phyloP scores from a whole-genome alignment of 78 protist genomes.

The Dictyostelium capitatum region DNA sequence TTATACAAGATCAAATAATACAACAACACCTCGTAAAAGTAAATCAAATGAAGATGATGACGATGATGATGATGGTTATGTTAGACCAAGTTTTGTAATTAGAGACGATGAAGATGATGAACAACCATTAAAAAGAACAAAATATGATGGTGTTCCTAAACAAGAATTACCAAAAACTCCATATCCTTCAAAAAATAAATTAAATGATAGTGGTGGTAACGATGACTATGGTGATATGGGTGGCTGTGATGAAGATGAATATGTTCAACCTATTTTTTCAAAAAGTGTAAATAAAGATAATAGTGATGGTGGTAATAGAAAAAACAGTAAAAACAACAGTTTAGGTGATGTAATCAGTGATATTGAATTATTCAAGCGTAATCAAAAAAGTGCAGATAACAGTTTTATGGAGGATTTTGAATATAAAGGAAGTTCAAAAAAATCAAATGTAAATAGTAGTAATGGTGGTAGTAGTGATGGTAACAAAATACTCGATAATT shows the following conservation, averaged over 20 bases:
- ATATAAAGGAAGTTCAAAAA: neutral
- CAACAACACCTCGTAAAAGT: neutral
- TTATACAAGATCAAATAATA: no score
- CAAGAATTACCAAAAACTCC: slow-evolving; percentile 18
- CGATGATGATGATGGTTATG: neutral
- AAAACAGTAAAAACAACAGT: neutral
- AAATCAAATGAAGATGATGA: neutral
- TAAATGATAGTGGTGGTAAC: neutral
- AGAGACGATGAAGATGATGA: neutral
- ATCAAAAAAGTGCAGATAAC: neutral
- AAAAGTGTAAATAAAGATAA: neutral
- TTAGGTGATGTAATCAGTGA: neutral
- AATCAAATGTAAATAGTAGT: neutral
- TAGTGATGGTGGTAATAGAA: no score
- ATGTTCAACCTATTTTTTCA: slow-evolving; percentile 24
- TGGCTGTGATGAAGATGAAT: neutral
- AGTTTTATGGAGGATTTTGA: slow-evolving; percentile 15
- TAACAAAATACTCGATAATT: neutral
- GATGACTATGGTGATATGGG: neutral
- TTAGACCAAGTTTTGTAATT: no score
- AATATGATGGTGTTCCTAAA: neutral
- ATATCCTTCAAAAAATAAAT: neutral
- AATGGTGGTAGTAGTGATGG: neutral
- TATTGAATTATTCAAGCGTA: neutral
- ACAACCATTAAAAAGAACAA: slow-evolving; percentile 5